Percentiles rank a stretch among this genome's conserved stretches.
These are phyloP conservation scores for Asterochloris erici DNA, from an alignment of 139 green algal genomes.

Conservation along the genomic window DNA sequence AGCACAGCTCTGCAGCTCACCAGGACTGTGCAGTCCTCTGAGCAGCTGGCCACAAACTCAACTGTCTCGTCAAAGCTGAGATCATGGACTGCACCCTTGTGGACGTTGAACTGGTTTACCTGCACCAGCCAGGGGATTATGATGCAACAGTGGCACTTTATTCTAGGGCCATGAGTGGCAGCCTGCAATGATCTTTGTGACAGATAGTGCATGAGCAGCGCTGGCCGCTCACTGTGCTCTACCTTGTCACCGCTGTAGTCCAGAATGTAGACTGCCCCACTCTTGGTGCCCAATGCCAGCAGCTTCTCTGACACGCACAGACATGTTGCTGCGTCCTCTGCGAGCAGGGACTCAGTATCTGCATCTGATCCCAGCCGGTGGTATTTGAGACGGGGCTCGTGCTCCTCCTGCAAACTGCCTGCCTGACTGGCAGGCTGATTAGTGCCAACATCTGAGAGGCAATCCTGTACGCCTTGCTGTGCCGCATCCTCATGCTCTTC, in stretches of 20 bases:
- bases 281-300: conserved; percentile 74
- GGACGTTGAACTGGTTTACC: conserved; percentile 53
- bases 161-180: background rate
- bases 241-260: conserved; percentile 87
- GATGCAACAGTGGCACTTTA: background rate
- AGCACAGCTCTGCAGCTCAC: conserved; percentile 42
- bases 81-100: conserved; percentile 63
- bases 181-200: background rate
- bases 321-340: conserved; percentile 37
- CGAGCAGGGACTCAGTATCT: conserved; percentile 46
- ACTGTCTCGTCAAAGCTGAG: conserved; percentile 74
- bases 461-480: too few species aligned
- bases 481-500: too few species aligned
- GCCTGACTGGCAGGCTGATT: background rate
- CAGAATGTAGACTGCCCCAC: conserved; percentile 77
- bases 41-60: conserved; percentile 80
- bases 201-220: background rate
- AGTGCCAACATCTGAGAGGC: too few species aligned
- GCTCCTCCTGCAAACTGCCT: conserved; percentile 32
- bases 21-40: conserved; percentile 70
- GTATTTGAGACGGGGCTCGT: conserved; percentile 85
- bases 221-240: background rate
- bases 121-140: conserved; percentile 6
- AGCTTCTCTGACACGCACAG: conserved; percentile 83
- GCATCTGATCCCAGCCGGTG: conserved; percentile 47